Base-by-base conservation (phyloP, 73 alveolate genomes). In the Tetrahymena malaccensis region DNA sequence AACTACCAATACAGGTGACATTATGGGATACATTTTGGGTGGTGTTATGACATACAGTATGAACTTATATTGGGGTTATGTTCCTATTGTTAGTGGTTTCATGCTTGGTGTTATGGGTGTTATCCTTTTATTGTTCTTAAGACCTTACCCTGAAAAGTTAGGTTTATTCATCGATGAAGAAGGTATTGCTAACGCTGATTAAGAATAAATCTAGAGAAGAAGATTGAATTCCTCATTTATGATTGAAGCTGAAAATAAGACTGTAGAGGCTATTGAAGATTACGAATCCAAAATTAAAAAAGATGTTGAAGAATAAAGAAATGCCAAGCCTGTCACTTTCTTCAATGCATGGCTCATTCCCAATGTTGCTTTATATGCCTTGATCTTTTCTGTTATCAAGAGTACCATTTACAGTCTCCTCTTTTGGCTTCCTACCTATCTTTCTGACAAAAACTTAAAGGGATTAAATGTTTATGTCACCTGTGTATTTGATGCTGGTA, bases 1-100 rank as follows among this genome's bases (percentile, higher is more conserved):
- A 31, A 85, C 95, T 84, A 56, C 94, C 16, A 94, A 94, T 25
- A 43, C 70, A 16, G 96, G 96, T 21, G 96, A 94, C 85, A 85
- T 94, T 55, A 35, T 43, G 55, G 96, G 96, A 35, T 85, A 85
- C 33, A 27, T 94, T 40, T 38, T 94, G 31, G 96, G 96, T 33
- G 96, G 93, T 31, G 43, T 83, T 38, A 94, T 94, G 89, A 70
- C 89, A n/a, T n/a, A n/a, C 3, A 31, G 89, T 70, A 27, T 70
- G 37, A 33, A 31, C 12, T 27, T 70, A 70, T 31, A n/a, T n/a
- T 70, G 89, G 89, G 89, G 89, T 6, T 70, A 70, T 70, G 89
- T 70, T 12, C 89, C 89, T 27, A 17, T 70, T 70, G 89, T 31
- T 5, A 31, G 40, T 8, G 89, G 40, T n/a, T n/a, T 31, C 31